Base-by-base conservation (phyloP, 163 green algal genomes). In the Volvox carteri region DNA sequence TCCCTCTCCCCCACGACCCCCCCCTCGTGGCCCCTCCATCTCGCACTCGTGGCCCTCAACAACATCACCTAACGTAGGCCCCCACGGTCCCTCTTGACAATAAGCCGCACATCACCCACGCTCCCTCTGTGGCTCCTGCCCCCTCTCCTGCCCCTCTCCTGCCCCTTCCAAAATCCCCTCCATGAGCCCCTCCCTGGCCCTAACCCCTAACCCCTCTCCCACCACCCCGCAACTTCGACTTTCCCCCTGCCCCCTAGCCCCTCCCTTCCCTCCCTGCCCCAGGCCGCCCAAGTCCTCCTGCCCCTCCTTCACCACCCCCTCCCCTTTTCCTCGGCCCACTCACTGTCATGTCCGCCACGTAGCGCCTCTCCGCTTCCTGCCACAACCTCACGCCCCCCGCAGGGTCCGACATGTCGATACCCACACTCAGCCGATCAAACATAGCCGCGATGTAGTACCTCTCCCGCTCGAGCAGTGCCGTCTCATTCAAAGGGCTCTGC, bases 371-470 rank as follows among this genome's bases (percentile, higher is more conserved):
- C 41, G 68, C 68, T 16, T 25, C 35, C 50, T 58, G 25, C 83
- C 83, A 88, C 0, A 19, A 7, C 67, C 68, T 2, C 25, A 72
- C 35, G 37, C 58, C 0, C 2, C 37, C 35, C 23, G 16, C 50
- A 11, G 8, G 7, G 5, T n/a, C n/a, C n/a, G n/a, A n/a, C n/a
- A n/a, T n/a, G n/a, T n/a, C n/a, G n/a, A n/a, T n/a, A n/a, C n/a
- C n/a, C n/a, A 73, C 35, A 5, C 44, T 65, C 48, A 88, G 68
- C 1, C 83, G 83, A 50, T 88, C 83, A 16, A 41, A 44, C 83
- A 88, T 83, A 14, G 83, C 83, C 4, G 83, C 83, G 2, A 83
- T 46, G 68, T 88, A 88, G 68, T 81, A 74, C 48, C 83, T 50
- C 68, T 88, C 83, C 44, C 21, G 72, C 2, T 58, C 9, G 19